phyloP scores from a whole-genome alignment of 2,329 filamentous ascomycete genomes.

The Pochonia chlamydosporia region DNA sequence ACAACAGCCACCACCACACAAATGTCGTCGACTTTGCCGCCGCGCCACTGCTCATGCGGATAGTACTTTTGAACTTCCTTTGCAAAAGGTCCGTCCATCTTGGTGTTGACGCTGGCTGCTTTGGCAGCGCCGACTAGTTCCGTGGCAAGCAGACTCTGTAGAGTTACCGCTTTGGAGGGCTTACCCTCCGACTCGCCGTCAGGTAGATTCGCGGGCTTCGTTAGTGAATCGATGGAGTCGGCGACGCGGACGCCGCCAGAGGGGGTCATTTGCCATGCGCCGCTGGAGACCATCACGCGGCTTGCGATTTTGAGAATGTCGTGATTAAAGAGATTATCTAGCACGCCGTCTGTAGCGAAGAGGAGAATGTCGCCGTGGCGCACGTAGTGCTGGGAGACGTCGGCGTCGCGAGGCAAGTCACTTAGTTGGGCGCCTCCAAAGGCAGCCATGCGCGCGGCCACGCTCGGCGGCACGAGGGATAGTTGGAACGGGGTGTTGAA shows the following conservation, averaged over 20 bases:
- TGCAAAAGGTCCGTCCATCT: conserved; percentile 85
- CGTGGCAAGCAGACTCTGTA: conserved; percentile 74
- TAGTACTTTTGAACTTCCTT: conserved; percentile 88
- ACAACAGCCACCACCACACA: conserved; percentile 78
- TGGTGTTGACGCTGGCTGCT: conserved; percentile 72
- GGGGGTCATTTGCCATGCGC: conserved; percentile 65
- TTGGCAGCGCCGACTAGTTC: conserved; percentile 81
- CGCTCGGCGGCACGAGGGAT: conserved; percentile 74
- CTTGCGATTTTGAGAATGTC: conserved; percentile 80
- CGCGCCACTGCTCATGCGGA: conserved; percentile 79
- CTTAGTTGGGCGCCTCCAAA: conserved; percentile 79
- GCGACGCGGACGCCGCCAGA: conserved; percentile 58
- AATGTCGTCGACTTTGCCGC: conserved; percentile 95
- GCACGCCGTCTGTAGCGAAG: conserved; percentile 90
- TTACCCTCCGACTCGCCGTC: conserved; percentile 13
- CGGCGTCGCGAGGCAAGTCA: conserved; percentile 79
- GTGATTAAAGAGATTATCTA: conserved; percentile 91
- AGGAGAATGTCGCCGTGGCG: conserved; percentile 91
- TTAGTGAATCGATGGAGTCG: conserved; percentile 47
- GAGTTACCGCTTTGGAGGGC: conserved; percentile 35
- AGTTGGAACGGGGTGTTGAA: conserved; percentile 98
- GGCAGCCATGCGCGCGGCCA: conserved; percentile 71
- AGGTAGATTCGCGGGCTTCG: conserved; percentile 20
- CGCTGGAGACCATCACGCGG: conserved; percentile 63
- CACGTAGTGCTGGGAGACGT: conserved; percentile 68